Percentiles rank a stretch among this genome's conserved stretches.
Conservation (phyloP, 2,329 filamentous ascomycete species). For the Fusarium sp. region DNA sequence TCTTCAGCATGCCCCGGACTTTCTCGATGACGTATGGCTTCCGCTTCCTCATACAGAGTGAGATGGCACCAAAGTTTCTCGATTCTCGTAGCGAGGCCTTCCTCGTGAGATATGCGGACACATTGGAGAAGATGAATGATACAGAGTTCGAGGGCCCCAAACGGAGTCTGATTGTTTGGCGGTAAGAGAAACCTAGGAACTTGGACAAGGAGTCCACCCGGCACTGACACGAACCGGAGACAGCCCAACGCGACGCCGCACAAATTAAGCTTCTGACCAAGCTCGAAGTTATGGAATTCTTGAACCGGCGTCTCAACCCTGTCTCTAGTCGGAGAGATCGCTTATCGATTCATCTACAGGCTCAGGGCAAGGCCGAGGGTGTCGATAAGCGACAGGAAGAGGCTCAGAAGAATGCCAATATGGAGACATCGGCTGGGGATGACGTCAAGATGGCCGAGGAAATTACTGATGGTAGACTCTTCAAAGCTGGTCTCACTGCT, state of each 20-base stretch:
- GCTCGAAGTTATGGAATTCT: conserved; percentile 82
- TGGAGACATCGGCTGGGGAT: conserved; percentile 46
- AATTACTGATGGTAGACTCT: conserved; percentile 82
- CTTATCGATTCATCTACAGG: conserved; percentile 82
- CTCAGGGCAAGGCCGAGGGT: conserved; percentile 67
- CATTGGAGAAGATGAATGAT: conserved; percentile 79
- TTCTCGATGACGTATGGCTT: conserved; percentile 84
- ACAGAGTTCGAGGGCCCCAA: conserved; percentile 91
- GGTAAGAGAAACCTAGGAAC: conserved; percentile 92
- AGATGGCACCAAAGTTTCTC: conserved; percentile 83
- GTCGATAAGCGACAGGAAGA: conserved; percentile 60
- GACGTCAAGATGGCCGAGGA: conserved; percentile 58
- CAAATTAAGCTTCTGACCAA: conserved; percentile 80
- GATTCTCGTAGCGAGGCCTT: conserved; percentile 90
- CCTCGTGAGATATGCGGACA: conserved; percentile 43
- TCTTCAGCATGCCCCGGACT: conserved; percentile 81
- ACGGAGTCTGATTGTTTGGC: conserved; percentile 85
- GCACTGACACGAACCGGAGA: conserved; percentile 75
- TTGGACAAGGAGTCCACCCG: conserved; percentile 83
- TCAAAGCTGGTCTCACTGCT: conserved; percentile 79
- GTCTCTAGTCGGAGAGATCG: conserved; percentile 80
- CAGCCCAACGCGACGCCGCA: conserved; percentile 79
- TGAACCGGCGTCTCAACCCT: conserved; percentile 77
- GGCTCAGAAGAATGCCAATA: conserved; percentile 47
- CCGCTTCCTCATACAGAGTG: conserved; percentile 92